Base-by-base conservation (phyloP, 2,329 filamentous ascomycete genomes). In the Aspergillus amoenus region DNA sequence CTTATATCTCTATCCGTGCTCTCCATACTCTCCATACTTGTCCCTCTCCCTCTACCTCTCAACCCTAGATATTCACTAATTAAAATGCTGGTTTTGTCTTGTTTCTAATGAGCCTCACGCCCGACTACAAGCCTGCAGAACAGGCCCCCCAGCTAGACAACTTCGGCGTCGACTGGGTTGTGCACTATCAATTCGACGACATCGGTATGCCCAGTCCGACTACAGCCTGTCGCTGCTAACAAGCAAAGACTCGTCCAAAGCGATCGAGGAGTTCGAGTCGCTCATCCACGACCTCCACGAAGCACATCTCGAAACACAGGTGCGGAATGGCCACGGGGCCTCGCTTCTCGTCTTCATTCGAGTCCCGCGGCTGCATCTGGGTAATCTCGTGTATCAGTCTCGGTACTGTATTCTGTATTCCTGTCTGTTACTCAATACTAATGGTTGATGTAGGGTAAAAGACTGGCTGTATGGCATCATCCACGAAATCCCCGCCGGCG, bases 401-500 rank as follows among this genome's bases (percentile, higher is more conserved):
- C 86, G 86, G 86, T 86, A 70, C n/a, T 30, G 27, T 11, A 11
- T 30, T 11, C 9, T 27, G 7, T 8, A 27, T 27, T 9, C 24
- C 24, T 24, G 22, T 5, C 24, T 24, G 24, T 24, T 1, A 24
- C 24, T 22, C 41, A 11, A 2, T 50, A 17, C 46, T 61, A 22
- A 62, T n/a, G 5, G 7, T 2, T 49, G n/a, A n/a, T n/a, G 7
- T 57, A 89, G 94, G 62, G 87, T 97, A 17, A 90, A 92, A 70
- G 94, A 97, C 76, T 99, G 93, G 91, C 85, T 97, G 34, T 89
- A 94, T 71, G 92, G 93, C 52, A 88, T 97, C 54, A 88, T 91
- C 61, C 83, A 89, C 49, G 84, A 85, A 18, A 87, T 91, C 37
- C 93, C 93, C 0, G 83, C 86, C 55, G 88, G 86, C 68, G 87